Evolutionary conservation across 140 eudicot genomes (phyloP).

Genomic region (Bidens hawaiensis): DNA sequence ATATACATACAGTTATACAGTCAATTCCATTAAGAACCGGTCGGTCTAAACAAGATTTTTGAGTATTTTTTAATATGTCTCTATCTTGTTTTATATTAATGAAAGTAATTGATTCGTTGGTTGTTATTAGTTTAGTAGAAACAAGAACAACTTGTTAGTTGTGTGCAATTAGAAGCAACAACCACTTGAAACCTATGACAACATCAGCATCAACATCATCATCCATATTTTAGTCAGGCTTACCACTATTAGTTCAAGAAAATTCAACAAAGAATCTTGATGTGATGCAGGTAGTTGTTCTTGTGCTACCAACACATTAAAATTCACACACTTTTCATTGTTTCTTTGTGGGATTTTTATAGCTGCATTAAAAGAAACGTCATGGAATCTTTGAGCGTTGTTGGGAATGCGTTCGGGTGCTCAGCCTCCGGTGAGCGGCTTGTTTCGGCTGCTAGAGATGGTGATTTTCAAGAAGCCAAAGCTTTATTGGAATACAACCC

Average conservation of each 20-base stretch:
- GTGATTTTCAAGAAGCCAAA: conserved; percentile 94
- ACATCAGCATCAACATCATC: conserved; percentile 2
- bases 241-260: conserved; percentile 8
- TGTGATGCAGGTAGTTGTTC: conserved; percentile 10
- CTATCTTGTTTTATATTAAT: conserved; percentile 14
- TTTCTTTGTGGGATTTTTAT: conserved; percentile 19
- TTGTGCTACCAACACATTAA: conserved; percentile 26
- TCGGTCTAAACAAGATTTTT: not conserved
- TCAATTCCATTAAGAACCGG: conserved; percentile 5
- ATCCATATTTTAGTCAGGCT: conserved; percentile 1
- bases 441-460: conserved; percentile 99
- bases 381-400: conserved; percentile 70
- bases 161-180: conserved; percentile 25
- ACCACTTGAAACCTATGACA: conserved; percentile 12
- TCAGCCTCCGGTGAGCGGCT: conserved; percentile 96
- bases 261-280: conserved; percentile 16
- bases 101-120: conserved; percentile 29
- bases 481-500: conserved; percentile 88
- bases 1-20: not conserved
- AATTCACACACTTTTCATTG: conserved; percentile 8
- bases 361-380: conserved; percentile 1
- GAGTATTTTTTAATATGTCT: not conserved
- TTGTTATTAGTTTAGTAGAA: conserved; percentile 40
- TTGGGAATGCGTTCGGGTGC: conserved; percentile 92
- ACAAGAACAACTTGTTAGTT: conserved; percentile 20